Conservation (phyloP, 768 basidiomycete genomes). For the Grammothele lineata region DNA sequence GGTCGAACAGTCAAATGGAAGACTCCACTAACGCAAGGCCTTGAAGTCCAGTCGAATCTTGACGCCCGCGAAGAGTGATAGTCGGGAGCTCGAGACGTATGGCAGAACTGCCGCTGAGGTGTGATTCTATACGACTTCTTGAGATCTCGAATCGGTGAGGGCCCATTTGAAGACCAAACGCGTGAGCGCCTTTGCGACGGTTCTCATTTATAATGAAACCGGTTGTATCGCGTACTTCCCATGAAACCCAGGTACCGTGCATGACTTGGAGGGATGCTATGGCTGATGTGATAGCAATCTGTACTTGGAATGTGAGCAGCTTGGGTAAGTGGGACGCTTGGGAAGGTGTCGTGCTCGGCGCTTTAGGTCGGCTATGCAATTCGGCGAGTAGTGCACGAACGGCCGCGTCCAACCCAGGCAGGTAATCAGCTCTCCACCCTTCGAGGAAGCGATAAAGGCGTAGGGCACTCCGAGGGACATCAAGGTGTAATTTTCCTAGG, state of each 20-base stretch:
- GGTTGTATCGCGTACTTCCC: conserved; percentile 53
- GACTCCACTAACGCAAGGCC: conserved; percentile 58
- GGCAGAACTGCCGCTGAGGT: conserved; percentile 38
- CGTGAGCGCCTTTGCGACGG: conserved; percentile 30
- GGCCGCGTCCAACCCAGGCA: conserved; percentile 69
- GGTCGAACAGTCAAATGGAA: conserved; percentile 75
- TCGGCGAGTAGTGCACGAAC: conserved; percentile 64
- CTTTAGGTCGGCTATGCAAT: conserved; percentile 36
- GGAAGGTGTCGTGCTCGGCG: conserved; percentile 23
- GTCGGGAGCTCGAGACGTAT: conserved; percentile 66
- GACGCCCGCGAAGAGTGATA: conserved; percentile 56
- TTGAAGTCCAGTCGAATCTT: conserved; percentile 46
- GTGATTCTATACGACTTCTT: conserved; percentile 24
- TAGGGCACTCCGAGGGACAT: conserved; percentile 77
- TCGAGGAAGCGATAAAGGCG: conserved; percentile 74
- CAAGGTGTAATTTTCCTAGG: conserved; percentile 44
- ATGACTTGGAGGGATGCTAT: conserved; percentile 74
- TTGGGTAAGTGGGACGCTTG: conserved; percentile 3
- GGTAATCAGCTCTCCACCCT: conserved; percentile 78
- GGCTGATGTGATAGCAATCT: conserved; percentile 46
- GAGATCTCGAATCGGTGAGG: conserved; percentile 61
- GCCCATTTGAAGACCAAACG: conserved; percentile 62
- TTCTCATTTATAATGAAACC: conserved; percentile 32
- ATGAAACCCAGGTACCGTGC: conserved; percentile 85
- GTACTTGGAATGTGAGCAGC: conserved; percentile 40